These are phyloP conservation scores for Colletotrichum siamense DNA, from an alignment of 2,329 filamentous ascomycete species.

Conservation along the genomic window DNA sequence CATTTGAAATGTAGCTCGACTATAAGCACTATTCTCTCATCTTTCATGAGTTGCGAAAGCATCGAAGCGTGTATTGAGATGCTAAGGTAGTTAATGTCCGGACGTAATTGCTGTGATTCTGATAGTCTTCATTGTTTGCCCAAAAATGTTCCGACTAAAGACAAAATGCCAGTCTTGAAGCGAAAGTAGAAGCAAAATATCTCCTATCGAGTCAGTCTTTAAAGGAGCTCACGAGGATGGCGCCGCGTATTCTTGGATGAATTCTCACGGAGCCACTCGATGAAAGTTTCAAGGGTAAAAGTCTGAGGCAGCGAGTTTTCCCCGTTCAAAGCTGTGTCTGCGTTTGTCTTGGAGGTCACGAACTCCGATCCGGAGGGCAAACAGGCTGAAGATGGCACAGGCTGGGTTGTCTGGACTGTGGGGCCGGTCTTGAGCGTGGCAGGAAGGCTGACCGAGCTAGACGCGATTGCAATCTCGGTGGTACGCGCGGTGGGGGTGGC, in stretches of 20 bases:
- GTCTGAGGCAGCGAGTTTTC: not conserved
- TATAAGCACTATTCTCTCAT: no score
- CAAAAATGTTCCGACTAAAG: not conserved
- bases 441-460: not conserved
- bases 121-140: fast-evolving
- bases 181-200: not conserved
- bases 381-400: not conserved
- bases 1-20: no score
- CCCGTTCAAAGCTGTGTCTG: not conserved
- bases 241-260: not conserved
- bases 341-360: not conserved
- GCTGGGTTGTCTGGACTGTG: fast-evolving
- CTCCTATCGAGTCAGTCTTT: not conserved
- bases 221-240: not conserved
- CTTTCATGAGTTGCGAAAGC: no score
- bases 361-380: not conserved
- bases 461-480: not conserved
- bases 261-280: not conserved
- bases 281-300: not conserved
- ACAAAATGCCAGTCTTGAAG: not conserved
- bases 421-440: not conserved
- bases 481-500: fast-evolving
- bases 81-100: no score
- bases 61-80: no score
- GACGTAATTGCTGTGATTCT: fast-evolving